A percentile compares a stretch with the other conserved stretches of the same genome.
phyloP scores from a whole-genome alignment of 1,284 basidiomycete genomes.

The Trametes hirsuta region DNA sequence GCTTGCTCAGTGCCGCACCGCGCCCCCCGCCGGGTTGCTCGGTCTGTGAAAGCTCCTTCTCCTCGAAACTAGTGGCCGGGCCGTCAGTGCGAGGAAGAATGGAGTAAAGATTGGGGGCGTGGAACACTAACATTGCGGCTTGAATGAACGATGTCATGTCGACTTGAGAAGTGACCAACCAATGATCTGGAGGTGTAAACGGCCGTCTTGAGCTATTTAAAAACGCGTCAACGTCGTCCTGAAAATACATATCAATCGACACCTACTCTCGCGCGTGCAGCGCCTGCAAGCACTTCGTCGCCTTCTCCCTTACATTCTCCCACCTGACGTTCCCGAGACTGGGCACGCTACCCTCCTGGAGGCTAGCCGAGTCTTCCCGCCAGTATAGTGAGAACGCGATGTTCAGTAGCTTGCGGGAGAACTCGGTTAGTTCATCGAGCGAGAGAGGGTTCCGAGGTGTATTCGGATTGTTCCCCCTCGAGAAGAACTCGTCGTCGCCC shows the following conservation, averaged over 20 bases:
- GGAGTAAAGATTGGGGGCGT: constrained; percentile 4
- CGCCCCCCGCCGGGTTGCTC: constrained; percentile 33
- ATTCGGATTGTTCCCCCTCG: constrained; percentile 36
- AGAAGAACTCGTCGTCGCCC: constrained; percentile 97
- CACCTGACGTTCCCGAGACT: constrained; percentile 52
- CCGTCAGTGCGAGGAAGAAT: not conserved
- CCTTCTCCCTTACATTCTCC: constrained; percentile 68
- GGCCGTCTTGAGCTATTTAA: constrained; percentile 71
- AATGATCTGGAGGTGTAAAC: constrained; percentile 84
- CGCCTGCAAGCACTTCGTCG: constrained; percentile 77
- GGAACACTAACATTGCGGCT: constrained; percentile 74
- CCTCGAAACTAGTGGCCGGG: constrained; percentile 52
- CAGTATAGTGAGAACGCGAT: constrained; percentile 84
- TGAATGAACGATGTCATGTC: constrained; percentile 90
- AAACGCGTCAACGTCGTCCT: constrained; percentile 3
- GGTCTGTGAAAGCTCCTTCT: constrained; percentile 49
- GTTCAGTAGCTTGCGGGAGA: constrained; percentile 75
- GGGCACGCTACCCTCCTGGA: constrained; percentile 44
- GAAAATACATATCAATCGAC: not conserved
- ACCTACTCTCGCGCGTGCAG: constrained; percentile 84
- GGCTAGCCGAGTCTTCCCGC: constrained; percentile 57
- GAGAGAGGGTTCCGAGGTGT: constrained; percentile 72
- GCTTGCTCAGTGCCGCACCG: constrained; percentile 52
- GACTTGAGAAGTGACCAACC: constrained; percentile 80
- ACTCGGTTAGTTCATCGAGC: constrained; percentile 79